Percentiles rank a stretch among this genome's conserved stretches.
Conservation (phyloP, 192 early-diverging fungal genomes). For the Coemansia guatemalensis region DNA sequence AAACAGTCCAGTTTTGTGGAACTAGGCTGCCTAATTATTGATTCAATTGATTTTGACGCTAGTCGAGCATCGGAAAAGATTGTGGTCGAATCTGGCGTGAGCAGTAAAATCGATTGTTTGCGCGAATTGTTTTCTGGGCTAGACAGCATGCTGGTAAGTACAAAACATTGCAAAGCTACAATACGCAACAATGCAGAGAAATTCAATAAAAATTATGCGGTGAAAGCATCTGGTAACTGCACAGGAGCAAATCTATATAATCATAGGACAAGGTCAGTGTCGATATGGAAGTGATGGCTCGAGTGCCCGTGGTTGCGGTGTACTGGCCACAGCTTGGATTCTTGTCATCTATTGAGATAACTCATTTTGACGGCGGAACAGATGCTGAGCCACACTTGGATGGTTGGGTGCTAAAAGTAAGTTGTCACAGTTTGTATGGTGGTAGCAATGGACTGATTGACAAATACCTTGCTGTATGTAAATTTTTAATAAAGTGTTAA, state of each 20-base stretch:
- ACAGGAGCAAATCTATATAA: not conserved
- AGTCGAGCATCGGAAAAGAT: conserved; percentile 28
- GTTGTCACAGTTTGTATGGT: not conserved
- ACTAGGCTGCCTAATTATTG: conserved; percentile 30
- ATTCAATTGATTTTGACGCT: conserved; percentile 32
- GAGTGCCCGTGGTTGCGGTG: conserved; percentile 35
- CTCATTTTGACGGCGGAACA: conserved; percentile 2
- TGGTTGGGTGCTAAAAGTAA: conserved; percentile 33
- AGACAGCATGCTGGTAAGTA: conserved; percentile 28
- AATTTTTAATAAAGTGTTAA: not conserved
- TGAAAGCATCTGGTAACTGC: not conserved
- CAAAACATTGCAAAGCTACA: not conserved
- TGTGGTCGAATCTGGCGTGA: conserved; percentile 23
- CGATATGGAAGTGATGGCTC: conserved; percentile 28
- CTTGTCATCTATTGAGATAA: conserved; percentile 35
- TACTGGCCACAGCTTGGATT: conserved; percentile 54
- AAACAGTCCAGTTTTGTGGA: conserved; percentile 21
- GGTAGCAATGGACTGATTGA: not conserved
- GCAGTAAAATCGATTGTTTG: conserved; percentile 32
- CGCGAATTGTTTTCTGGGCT: conserved; percentile 24
- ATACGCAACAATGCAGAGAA: not conserved
- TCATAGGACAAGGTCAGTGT: conserved; percentile 29
- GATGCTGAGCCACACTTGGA: not conserved
- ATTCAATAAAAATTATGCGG: not conserved
- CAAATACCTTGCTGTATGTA: not conserved